Base-by-base conservation (phyloP, 441 rosid genomes). In the Brassica balearica region DNA sequence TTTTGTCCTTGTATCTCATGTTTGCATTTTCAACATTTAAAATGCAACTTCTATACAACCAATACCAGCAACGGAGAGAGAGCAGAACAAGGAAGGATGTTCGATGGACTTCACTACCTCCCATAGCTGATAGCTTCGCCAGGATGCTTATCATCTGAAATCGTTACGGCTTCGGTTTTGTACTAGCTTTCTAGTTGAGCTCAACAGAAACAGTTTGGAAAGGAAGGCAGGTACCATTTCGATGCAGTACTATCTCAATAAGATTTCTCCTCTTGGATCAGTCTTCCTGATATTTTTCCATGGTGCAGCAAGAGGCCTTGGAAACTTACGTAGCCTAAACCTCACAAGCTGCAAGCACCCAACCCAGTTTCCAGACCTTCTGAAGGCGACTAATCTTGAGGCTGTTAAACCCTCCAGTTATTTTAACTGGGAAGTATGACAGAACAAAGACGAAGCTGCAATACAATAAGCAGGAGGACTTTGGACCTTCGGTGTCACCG, bases 261-360 rank as follows among this genome's bases (percentile, higher is more conserved):
- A 20, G n/a, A 51, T 0, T 65, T 46, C 7, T 73, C 56, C 36
- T 29, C 55, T 60, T 23, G 14, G 38, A 59, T 71, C 48, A 63
- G 15, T 58, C 8, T 29, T 58, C 59, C 72, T 75, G 41, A 76
- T 48, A 67, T 5, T 36, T 61, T 62, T 73, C 34, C 65, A 15
- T 38, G 55, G 8, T 69, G 60, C 38, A 63, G 65, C 85, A 82
- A 84, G 27, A 25, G 60, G 27, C 23, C 73, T 86, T 23, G 27
- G 61, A 38, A 78, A 78, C 66, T 64, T 85, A 78, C 80, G 81
- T 69, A 32, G 20, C 59, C 72, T 86, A 32, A 73, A 84, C 71
- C 86, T 87, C 63, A 83, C 81, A 61, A 53, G 76, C 55, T 89
- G 78, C 15, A 53, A 29, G 7, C 12, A 70, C 59, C 77, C 82